These are phyloP conservation scores for Chytriomyces hyalinus DNA, from an alignment of 192 early-diverging fungal species.

Conservation along the genomic window DNA sequence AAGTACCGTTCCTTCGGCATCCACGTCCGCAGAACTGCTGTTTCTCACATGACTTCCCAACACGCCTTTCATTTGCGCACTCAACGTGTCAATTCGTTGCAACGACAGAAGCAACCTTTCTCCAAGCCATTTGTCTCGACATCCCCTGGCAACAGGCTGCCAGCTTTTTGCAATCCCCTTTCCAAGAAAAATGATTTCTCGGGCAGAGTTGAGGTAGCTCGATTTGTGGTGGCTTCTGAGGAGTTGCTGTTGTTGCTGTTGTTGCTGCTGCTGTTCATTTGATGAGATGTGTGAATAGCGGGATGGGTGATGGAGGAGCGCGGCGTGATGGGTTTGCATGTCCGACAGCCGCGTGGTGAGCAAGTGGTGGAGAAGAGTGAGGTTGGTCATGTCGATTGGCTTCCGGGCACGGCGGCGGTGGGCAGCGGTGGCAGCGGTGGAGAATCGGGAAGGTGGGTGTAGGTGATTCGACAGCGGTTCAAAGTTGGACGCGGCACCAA, in stretches of 20 bases:
- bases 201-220: conserved; percentile 25
- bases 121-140: conserved; percentile 14
- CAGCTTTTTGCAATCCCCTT: conserved; percentile 34
- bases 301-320: neutral
- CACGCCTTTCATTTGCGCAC: conserved; percentile 31
- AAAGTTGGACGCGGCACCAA: neutral
- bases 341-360: conserved; percentile 33
- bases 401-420: conserved; percentile 22
- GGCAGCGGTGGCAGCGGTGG: no score
- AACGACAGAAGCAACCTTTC: conserved; percentile 19
- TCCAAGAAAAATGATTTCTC: conserved; percentile 37
- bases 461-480: neutral
- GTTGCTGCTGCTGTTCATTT: no score
- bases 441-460: neutral
- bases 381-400: conserved; percentile 43
- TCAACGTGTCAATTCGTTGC: conserved; percentile 21
- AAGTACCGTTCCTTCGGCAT: conserved; percentile 35
- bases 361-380: conserved; percentile 39
- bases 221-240: conserved; percentile 20
- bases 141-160: conserved; percentile 34
- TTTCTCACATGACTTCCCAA: conserved; percentile 4
- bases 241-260: neutral
- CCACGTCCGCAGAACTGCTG: conserved; percentile 10
- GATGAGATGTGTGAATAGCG: no score
- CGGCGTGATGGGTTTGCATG: conserved; percentile 29